Conservation (phyloP, 78 protist species). For the Dictyostelium discoideum region DNA sequence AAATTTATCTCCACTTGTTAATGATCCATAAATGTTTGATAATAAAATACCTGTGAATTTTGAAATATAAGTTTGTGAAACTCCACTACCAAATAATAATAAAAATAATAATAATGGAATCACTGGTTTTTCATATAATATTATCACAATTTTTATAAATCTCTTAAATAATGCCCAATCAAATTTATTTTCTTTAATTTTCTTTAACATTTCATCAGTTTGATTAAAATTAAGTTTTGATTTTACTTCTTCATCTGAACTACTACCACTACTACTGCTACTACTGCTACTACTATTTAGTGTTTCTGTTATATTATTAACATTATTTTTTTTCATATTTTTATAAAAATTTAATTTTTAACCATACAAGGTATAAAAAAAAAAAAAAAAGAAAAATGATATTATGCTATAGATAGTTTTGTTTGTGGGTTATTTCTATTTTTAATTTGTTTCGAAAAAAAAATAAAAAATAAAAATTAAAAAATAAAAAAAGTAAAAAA, state of each 20-base stretch:
- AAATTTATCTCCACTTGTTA: slow-evolving; percentile 23
- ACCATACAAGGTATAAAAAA: too few species aligned
- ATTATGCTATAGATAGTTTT: too few species aligned
- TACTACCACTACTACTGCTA: background rate
- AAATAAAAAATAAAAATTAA: too few species aligned
- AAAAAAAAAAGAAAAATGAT: too few species aligned
- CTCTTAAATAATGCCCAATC: slow-evolving; percentile 40
- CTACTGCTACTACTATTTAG: background rate
- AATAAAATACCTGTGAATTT: slow-evolving; percentile 42
- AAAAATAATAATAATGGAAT: background rate
- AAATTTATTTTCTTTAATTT: slow-evolving; percentile 27
- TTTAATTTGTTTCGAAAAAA: too few species aligned
- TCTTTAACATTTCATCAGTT: background rate
- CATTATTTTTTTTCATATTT: too few species aligned
- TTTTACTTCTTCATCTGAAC: background rate
- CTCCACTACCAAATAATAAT: slow-evolving; percentile 30
- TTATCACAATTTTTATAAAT: background rate
- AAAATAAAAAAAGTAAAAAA: too few species aligned
- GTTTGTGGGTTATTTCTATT: too few species aligned
- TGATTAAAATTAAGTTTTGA: background rate
- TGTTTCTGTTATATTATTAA: background rate
- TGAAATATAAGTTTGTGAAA: slow-evolving; percentile 32
- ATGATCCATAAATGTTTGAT: slow-evolving; percentile 11
- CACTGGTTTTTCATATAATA: background rate
- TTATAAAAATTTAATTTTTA: too few species aligned